Evolutionary conservation across 1,284 basidiomycete genomes (phyloP).

Genomic region (Puccinia coronata): DNA sequence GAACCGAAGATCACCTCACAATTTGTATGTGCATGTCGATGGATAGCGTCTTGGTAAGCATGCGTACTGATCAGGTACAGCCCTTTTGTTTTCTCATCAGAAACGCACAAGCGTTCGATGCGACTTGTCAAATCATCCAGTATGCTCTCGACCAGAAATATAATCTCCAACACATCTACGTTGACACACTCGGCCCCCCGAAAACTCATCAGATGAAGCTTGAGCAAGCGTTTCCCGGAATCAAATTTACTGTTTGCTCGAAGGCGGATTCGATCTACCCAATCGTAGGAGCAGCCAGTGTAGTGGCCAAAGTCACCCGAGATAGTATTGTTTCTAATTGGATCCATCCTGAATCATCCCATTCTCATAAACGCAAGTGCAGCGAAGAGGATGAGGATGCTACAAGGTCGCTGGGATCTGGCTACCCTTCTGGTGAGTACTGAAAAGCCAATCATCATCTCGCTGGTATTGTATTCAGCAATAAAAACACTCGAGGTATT

Average conservation of each 20-base stretch:
- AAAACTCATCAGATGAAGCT: constrained; percentile 80
- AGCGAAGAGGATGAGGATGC: not conserved
- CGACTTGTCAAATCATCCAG: constrained; percentile 66
- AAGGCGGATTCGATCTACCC: constrained; percentile 96
- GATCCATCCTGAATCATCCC: constrained; percentile 63
- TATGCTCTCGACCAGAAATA: not conserved
- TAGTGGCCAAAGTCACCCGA: constrained; percentile 93
- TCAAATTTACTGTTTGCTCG: constrained; percentile 81
- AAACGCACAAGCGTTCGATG: constrained; percentile 88
- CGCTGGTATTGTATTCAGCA: not conserved
- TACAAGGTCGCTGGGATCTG: constrained; percentile 38
- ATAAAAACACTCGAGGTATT: not conserved
- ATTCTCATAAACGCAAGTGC: constrained; percentile 13
- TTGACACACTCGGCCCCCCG: constrained; percentile 89
- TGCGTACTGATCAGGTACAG: not conserved
- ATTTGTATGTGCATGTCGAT: constrained; percentile 63
- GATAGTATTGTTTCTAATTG: constrained; percentile 87
- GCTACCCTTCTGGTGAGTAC: constrained; percentile 72
- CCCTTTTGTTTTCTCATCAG: constrained; percentile 45
- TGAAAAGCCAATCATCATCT: constrained; percentile 34
- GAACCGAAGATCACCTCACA: constrained; percentile 78
- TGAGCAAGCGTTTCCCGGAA: constrained; percentile 74
- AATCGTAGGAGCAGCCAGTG: constrained; percentile 93
- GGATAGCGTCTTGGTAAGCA: not conserved
- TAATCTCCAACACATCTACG: constrained; percentile 70